Percentiles rank a stretch among this genome's conserved stretches.
Conservation (phyloP, 1,139 yeast species). For the Candida labiduridarum region DNA sequence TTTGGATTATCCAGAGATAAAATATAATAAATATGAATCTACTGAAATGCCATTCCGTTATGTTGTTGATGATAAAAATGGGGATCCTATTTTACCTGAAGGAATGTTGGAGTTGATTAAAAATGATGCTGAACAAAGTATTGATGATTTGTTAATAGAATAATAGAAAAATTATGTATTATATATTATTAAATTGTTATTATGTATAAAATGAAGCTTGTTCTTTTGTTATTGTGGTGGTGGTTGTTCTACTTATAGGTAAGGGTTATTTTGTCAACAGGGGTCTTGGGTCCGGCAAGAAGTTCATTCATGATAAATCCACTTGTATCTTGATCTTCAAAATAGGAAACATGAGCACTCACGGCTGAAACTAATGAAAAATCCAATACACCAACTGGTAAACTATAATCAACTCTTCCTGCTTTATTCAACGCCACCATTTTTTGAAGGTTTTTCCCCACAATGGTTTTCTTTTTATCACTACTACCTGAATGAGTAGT, state of each 20-base stretch:
- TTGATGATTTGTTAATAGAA: conserved; percentile 58
- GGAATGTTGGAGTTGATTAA: conserved; percentile 90
- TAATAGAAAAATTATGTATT: conserved; percentile 13
- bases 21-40: conserved; percentile 84
- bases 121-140: conserved; percentile 76
- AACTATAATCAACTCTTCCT: conserved; percentile 80
- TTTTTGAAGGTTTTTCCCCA: conserved; percentile 27
- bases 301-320: conserved; percentile 70
- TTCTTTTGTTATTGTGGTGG: background rate
- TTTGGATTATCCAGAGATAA: conserved; percentile 91
- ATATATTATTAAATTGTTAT: background rate
- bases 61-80: conserved; percentile 62
- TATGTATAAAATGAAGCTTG: too few relatives aligned
- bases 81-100: conserved; percentile 80
- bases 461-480: conserved; percentile 2
- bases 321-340: conserved; percentile 85
- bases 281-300: conserved; percentile 23
- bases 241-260: conserved; percentile 6
- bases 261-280: conserved; percentile 28
- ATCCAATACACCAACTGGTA: conserved; percentile 82
- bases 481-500: conserved; percentile 19
- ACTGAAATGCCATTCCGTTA: conserved; percentile 98
- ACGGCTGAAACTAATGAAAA: conserved; percentile 77
- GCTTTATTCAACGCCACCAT: conserved; percentile 56
- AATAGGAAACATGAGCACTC: conserved; percentile 85